phyloP scores from a whole-genome alignment of 108 stramenopile genomes.

The Nitzschia sp. region DNA sequence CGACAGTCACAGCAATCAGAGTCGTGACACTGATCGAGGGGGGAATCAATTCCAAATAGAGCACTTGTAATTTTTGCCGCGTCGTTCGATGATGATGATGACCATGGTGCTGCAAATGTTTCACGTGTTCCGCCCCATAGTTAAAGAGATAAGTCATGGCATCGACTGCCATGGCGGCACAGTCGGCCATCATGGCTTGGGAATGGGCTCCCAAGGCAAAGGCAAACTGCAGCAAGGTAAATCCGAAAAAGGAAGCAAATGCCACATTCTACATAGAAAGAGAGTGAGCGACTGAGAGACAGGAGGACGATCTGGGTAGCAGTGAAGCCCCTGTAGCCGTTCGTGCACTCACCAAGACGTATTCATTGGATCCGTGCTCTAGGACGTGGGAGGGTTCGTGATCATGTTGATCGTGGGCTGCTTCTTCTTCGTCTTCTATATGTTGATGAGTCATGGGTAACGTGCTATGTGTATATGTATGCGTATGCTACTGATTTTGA shows the following conservation, averaged over 20 bases:
- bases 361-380: slow-evolving; percentile 41
- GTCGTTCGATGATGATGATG: slow-evolving; percentile 16
- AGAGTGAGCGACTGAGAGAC: not conserved
- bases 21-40: slow-evolving; percentile 69
- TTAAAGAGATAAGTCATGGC: slow-evolving; percentile 72
- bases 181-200: slow-evolving; percentile 51
- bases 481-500: too few species aligned
- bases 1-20: slow-evolving; percentile 55
- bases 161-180: slow-evolving; percentile 70
- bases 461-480: too few species aligned
- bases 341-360: slow-evolving; percentile 12
- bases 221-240: slow-evolving; percentile 35
- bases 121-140: slow-evolving; percentile 59
- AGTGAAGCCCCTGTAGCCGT: not conserved
- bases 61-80: slow-evolving; percentile 28
- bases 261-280: slow-evolving; percentile 31
- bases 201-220: slow-evolving; percentile 51
- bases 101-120: slow-evolving; percentile 33
- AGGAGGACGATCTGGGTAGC: not conserved
- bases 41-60: slow-evolving; percentile 74
- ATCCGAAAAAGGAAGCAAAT: slow-evolving; percentile 49
- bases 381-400: too few species aligned
- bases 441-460: too few species aligned
- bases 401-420: too few species aligned
- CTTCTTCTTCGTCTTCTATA: too few species aligned